Base-by-base conservation (phyloP, 164 flowering plant species). In the Cinnamomum micranthum region DNA sequence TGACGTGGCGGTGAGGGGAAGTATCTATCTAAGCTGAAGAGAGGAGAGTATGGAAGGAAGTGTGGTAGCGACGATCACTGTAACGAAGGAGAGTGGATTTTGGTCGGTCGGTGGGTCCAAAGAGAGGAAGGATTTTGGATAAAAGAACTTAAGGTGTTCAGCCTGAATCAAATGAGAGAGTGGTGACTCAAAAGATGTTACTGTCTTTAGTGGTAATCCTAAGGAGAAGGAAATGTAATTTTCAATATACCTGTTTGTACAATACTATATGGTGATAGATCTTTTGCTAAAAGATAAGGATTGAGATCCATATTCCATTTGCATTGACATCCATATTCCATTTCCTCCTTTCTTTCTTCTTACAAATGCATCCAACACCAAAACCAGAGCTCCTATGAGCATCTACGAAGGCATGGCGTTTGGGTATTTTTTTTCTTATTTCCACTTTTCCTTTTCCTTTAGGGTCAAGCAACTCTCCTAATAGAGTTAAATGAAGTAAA, bases 301-400 rank as follows among this genome's bases (percentile, higher is more conserved):
- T 47, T n/a, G 70, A 23, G 71, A 74, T 74, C 65, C 15, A 24
- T 55, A 62, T 65, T 76, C 12, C 12, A 31, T 4, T 31, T 4
- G 33, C 33, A 31, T 31, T 31, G 33, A 31, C 33, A 31, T 4
- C 33, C 5, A 4, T 31, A 31, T 31, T 31, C 5, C 33, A 65
- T 51, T 59, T 31, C 50, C 17, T 14, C 14, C 2, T 14, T 47
- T 24, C 65, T 59, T 9, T 27, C 50, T 7, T 22, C 23, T 68
- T 6, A 23, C 70, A 79, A 75, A 72, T 72, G 81, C 78, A 62
- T 79, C 73, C 73, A 50, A 50, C 47, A 15, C 70, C 69, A 5
- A 64, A 72, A 69, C 67, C 23, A 28, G 22, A 71, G 14, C 59
- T 74, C 77, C 64, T 58, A 82, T 85, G 87, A 83, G 80, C 76